phyloP scores from a whole-genome alignment of 306 rosid species.

The Sicyos baderoa region DNA sequence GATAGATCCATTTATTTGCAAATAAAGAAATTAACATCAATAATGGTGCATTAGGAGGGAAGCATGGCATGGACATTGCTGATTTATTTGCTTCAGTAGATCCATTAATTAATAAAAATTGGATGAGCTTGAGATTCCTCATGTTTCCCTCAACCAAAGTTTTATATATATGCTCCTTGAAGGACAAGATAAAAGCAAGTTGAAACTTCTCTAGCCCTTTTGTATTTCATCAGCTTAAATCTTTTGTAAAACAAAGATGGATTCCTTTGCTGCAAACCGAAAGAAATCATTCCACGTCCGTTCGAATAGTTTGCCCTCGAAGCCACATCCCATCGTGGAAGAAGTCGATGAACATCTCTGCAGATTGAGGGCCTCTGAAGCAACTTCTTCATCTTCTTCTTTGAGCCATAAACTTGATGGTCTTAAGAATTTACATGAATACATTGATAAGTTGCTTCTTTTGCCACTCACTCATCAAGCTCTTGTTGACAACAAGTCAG shows the following conservation, averaged over 20 bases:
- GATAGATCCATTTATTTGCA: constrained; percentile 5
- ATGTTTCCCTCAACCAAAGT: constrained; percentile 10
- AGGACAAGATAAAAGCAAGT: not conserved
- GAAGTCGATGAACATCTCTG: constrained; percentile 25
- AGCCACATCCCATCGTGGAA: constrained; percentile 21
- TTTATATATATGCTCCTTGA: not conserved
- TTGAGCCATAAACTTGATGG: constrained; percentile 19
- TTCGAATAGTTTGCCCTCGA: constrained; percentile 27
- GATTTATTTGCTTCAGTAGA: not conserved
- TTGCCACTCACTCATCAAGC: constrained; percentile 20
- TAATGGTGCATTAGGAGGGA: constrained; percentile 15
- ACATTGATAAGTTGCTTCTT: constrained; percentile 23
- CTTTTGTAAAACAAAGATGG: constrained; percentile 16
- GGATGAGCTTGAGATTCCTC: constrained; percentile 10
- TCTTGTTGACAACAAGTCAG: constrained; percentile 13
- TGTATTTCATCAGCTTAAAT: not conserved
- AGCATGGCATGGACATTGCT: constrained; percentile 19
- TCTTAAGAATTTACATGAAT: constrained; percentile 25
- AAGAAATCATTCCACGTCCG: constrained; percentile 19
- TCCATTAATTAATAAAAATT: not conserved
- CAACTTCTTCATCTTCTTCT: constrained; percentile 20
- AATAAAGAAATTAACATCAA: not conserved
- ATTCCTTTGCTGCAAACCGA: not conserved
- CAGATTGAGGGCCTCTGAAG: constrained; percentile 16
- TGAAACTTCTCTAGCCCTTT: not conserved